phyloP scores from a whole-genome alignment of 371 early-diverging fungal genomes.

The Mucor piriformis region DNA sequence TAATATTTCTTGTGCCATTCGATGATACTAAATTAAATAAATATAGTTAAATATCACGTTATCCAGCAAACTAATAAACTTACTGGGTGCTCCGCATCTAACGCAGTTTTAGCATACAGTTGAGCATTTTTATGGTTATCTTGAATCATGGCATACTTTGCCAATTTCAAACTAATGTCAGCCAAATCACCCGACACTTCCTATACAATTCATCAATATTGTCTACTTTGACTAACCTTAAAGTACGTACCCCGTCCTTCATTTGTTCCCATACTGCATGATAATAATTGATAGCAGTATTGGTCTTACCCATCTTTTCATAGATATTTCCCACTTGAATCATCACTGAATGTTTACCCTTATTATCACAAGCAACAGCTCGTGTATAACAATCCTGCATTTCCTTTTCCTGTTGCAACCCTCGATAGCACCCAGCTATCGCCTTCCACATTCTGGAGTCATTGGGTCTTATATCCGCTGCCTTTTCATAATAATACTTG shows the following conservation, averaged over 20 bases:
- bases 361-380: slow-evolving; percentile 61
- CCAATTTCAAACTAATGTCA: too few species aligned
- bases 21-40: too few species aligned
- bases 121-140: too few species aligned
- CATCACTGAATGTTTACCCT: slow-evolving; percentile 48
- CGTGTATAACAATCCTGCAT: slow-evolving; percentile 73
- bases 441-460: slow-evolving; percentile 84
- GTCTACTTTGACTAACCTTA: too few species aligned
- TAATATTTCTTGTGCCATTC: too few species aligned
- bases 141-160: too few species aligned
- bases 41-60: too few species aligned
- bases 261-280: slow-evolving; percentile 50
- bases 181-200: too few species aligned
- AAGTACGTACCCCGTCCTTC: slow-evolving; percentile 46
- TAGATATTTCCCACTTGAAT: slow-evolving; percentile 61
- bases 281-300: slow-evolving; percentile 64
- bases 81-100: too few species aligned
- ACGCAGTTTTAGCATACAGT: too few species aligned
- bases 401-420: slow-evolving; percentile 48
- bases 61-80: too few species aligned
- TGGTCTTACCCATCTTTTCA: slow-evolving; percentile 52
- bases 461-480: slow-evolving; percentile 74
- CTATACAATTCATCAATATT: too few species aligned
- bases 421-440: slow-evolving; percentile 72
- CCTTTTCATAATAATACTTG: slow-evolving; percentile 82